Base-by-base conservation (phyloP, 192 early-diverging fungal species). In the Coemansia sp. region DNA sequence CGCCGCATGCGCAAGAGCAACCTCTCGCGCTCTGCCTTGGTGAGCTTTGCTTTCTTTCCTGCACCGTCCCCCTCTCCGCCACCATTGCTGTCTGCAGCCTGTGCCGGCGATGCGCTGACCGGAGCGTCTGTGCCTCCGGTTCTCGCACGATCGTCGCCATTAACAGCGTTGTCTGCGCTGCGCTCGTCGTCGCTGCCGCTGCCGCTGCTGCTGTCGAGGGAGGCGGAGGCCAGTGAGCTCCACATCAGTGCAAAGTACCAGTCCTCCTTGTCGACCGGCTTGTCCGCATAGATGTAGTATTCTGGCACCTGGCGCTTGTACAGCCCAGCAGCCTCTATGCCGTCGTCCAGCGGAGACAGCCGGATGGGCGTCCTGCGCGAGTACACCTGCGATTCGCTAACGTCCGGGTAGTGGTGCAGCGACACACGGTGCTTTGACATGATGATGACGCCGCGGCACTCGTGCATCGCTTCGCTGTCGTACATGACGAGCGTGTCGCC, bases 241-340 rank as follows among this genome's bases (percentile, higher is more conserved):
- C 88, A 86, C 42, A 86, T 68, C 23, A 96, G 79, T 10, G 92
- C 89, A 75, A 94, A 87, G 57, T 90, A 91, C 87, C 93, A 94
- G 65, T 92, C 91, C 67, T 96, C 94, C 69, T 96, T 96, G 40
- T 94, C 91, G 17, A 77, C 73, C 28, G 78, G 82, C 31, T 75
- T 70, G 56, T 83, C 85, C 31, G 82, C 84, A 20, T 86, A 84
- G 25, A 88, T 70, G 42, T 86, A 90, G 55, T 83, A 83, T 19
- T 77, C 79, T 2, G 67, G 66, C 44, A 65, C 56, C 62, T 80
- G 77, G 2, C 68, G 20, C 57, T 45, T 60, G 37, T 65, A 70
- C 40, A 61, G 31, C 28, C 37, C 48, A 25, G n/a, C n/a, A n/a
- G 61, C 52, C 28, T 61, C 62, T 20, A 53, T 55, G 6, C 52